Percentiles rank a stretch among this genome's conserved stretches.
These are phyloP conservation scores for Nemania sp. DNA, from an alignment of 2,329 filamentous ascomycete genomes.

Conservation along the genomic window DNA sequence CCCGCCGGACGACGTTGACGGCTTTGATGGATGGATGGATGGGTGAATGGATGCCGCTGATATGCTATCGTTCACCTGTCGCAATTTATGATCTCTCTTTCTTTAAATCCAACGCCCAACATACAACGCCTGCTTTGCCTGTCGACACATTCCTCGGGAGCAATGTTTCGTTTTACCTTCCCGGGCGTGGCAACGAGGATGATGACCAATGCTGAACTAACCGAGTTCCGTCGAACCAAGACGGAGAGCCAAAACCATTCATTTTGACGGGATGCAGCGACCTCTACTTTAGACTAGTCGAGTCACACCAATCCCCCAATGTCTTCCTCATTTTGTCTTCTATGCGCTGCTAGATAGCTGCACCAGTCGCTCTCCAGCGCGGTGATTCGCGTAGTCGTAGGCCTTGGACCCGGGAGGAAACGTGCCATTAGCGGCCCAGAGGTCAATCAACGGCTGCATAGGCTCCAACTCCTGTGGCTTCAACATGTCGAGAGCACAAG, in stretches of 20 bases:
- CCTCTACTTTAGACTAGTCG: not conserved
- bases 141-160: conserved; percentile 5
- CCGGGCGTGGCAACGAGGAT: conserved; percentile 25
- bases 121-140: conserved; percentile 31
- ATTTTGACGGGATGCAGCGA: not conserved
- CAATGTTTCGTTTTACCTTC: not conserved
- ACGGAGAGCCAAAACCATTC: conserved; percentile 14
- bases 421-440: conserved; percentile 90
- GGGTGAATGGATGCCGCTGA: conserved; percentile 13
- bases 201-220: conserved; percentile 21
- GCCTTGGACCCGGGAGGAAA: conserved; percentile 81
- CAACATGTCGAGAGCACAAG: conserved; percentile 84
- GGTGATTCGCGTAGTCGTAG: conserved; percentile 73
- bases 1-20: conserved; percentile 9
- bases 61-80: conserved; percentile 25
- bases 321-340: conserved; percentile 18
- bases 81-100: conserved; percentile 23
- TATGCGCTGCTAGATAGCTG: conserved; percentile 55
- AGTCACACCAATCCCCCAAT: not conserved
- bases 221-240: conserved; percentile 3
- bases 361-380: conserved; percentile 69
- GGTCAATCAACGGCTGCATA: conserved; percentile 92
- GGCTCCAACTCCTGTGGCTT: conserved; percentile 92
- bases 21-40: too few relatives aligned
- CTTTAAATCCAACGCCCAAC: conserved; percentile 29